These are phyloP conservation scores for Corymbia calophylla DNA, from an alignment of 441 rosid species.

Conservation along the genomic window DNA sequence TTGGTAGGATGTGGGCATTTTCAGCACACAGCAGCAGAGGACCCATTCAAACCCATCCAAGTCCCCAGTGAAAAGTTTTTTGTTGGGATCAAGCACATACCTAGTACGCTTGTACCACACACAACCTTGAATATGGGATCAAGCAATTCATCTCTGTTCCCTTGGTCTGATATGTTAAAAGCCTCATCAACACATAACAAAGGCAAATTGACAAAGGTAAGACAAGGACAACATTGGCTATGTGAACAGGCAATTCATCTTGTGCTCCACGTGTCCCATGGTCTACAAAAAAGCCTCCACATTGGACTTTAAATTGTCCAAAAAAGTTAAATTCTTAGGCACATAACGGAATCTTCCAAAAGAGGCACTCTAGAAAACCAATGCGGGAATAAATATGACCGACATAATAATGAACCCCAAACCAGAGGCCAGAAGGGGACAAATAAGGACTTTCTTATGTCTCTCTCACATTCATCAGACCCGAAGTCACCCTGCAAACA, in stretches of 20 bases:
- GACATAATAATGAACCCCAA: neutral
- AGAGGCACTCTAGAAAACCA: neutral
- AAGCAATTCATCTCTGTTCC: neutral
- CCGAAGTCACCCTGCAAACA: neutral
- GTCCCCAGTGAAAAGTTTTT: neutral
- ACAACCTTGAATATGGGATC: neutral
- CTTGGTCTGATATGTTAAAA: neutral
- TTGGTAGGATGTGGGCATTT: neutral
- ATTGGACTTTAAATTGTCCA: neutral
- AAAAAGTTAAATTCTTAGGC: neutral
- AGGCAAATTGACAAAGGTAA: neutral
- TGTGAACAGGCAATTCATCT: neutral
- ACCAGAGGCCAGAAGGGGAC: neutral
- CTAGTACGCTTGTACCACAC: neutral
- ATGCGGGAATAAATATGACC: neutral
- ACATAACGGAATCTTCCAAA: neutral
- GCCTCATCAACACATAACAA: neutral
- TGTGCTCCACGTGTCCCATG: neutral
- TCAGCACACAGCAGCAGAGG: neutral
- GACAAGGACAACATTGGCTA: neutral
- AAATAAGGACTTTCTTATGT: neutral
- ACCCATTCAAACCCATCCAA: neutral
- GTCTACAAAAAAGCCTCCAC: neutral
- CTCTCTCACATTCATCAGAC: neutral
- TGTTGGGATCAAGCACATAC: neutral